Base-by-base conservation (phyloP, 202 grass and related monocot genomes). In the Setaria italica region DNA sequence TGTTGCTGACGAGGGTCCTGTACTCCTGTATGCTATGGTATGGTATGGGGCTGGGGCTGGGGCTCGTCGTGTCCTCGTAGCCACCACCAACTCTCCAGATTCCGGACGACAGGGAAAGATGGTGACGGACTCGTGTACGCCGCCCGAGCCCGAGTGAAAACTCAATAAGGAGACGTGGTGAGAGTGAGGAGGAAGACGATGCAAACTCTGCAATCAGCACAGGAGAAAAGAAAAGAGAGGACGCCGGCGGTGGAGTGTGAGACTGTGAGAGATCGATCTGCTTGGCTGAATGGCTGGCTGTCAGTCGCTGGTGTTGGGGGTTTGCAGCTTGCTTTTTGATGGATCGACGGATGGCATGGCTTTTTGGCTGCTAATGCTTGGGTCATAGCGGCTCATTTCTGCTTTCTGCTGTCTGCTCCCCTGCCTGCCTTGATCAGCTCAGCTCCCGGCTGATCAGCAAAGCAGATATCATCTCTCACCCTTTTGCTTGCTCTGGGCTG, bases 311-410 rank as follows among this genome's bases (percentile, higher is more conserved):
- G 49, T 34, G 37, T n/a, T 46, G 25, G 54, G 56, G 19, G 56
- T 21, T n/a, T 21, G 56, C 56, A 10, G 56, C 58, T 62, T 62
- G n/a, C 21, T 21, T 84, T 83, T 55, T 37, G 42, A 82, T 12
- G 45, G 19, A 53, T 53, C 45, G 10, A 9, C 10, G 45, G 8
- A 54, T 19, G 53, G 53, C 19, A 21, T 62, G 80, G 7, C 74
- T 72, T 88, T 88, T 88, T 67, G 81, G 81, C 39, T 50, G 74
- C 55, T 87, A 55, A 33, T 87, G 85, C 37, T 81, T 74, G 78
- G 29, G 47, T 13, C 56, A 29, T 7, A 48, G 68, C 43, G 6
- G 2, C 16, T 11, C 54, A 60, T 65, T 66, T 30, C 57, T 35
- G 45, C 17, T 73, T 55, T 75, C 10, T 30, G 10, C 39, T 71